Base-by-base conservation (phyloP, 1,139 yeast genomes). In the Taphrina pruni region DNA sequence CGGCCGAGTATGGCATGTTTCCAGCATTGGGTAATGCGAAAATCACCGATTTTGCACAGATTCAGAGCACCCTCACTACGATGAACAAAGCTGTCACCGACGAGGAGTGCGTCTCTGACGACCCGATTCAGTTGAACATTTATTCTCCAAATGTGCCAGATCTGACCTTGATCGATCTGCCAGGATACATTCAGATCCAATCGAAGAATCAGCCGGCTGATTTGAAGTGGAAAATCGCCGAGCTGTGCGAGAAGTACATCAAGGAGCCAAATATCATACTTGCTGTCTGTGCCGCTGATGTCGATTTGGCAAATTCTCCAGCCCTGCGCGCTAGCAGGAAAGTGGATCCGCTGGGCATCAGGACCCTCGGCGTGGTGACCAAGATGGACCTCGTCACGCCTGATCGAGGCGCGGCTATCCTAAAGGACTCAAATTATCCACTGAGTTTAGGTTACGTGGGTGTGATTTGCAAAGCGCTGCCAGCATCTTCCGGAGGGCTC, bases 221-320 rank as follows among this genome's bases (percentile, higher is more conserved):
- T 72, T 82, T 95, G 72, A 93, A 94, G 77, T 84, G 84, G 60
- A 90, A 88, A 76, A 95, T 95, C 74, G 83, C 90, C 72, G 85
- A 83, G 68, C 81, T 95, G 41, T 94, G 98, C 78, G 89, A 90
- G 73, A 86, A 87, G 76, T 95, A 95, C 77, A 83, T 95, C 74
- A 92, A 89, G 75, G 87, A 89, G 8, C 99, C 99, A 20, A 95
- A 95, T 76, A 90, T 95, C 69, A 95, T 95, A 56, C 82, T 95
- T 74, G 99, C 99, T 0, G 94, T 95, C 45, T 90, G 97, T 14
- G 94, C 99, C 0, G 99, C 99, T 0, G 98, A 95, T 79, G 99
- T 94, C 1, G 99, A 95, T 81, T 82, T 95, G 76, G 99, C 99
- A 0, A 94, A 94, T 77, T 91, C 97, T 46, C 87, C 97, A 1